Conservation (phyloP, 2,329 filamentous ascomycete genomes). For the Colletotrichum tropicicola region DNA sequence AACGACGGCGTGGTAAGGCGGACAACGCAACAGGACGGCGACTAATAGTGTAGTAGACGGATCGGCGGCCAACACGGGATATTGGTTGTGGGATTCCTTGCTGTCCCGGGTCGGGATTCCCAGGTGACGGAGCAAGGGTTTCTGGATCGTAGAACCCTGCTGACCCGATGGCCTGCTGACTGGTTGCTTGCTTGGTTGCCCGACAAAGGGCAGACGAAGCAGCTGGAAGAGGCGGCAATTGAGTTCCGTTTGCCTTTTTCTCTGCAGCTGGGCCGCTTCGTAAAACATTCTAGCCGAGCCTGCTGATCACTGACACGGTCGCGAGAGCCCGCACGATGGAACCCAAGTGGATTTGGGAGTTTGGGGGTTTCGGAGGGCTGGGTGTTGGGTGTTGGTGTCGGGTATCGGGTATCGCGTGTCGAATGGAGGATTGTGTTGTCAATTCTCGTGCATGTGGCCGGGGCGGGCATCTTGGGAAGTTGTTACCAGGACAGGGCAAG, state of each 20-base stretch:
- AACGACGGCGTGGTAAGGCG: not conserved
- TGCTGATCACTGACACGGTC: not conserved
- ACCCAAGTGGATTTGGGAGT: too few relatives aligned
- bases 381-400: too few relatives aligned
- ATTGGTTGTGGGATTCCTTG: not conserved
- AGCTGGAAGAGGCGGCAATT: constrained; percentile 3
- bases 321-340: not conserved
- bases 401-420: too few relatives aligned
- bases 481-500: too few relatives aligned
- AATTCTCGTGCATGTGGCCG: too few relatives aligned
- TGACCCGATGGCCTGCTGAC: constrained; percentile 8
- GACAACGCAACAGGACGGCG: not conserved
- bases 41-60: too few relatives aligned
- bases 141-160: not conserved
- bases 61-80: not conserved
- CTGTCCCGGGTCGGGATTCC: not conserved
- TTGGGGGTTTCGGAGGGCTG: not conserved
- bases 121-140: not conserved
- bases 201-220: not conserved
- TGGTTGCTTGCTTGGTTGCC: not conserved
- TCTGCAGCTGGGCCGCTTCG: not conserved
- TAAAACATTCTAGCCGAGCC: constrained; percentile 2
- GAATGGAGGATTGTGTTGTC: too few relatives aligned
- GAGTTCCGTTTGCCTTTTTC: constrained; percentile 11
- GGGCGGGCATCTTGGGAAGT: too few relatives aligned